Percentiles rank a stretch among this genome's conserved stretches.
Conservation (phyloP, 164 flowering plant genomes). For the Amborella trichopoda region DNA sequence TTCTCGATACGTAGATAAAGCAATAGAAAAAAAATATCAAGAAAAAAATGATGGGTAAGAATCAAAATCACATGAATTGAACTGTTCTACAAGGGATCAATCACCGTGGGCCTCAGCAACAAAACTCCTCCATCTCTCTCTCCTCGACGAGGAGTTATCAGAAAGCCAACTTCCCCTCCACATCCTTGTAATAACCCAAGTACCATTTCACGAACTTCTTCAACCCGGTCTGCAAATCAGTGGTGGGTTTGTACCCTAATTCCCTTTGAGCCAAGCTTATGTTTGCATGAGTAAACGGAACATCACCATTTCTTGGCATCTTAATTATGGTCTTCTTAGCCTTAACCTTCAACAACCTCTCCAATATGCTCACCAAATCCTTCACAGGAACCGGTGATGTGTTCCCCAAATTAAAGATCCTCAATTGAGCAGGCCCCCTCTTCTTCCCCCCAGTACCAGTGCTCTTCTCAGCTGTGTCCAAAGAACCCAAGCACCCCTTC, state of each 20-base stretch:
- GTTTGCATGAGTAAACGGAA: slow-evolving; percentile 82
- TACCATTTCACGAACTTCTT: slow-evolving; percentile 80
- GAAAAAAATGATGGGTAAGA: no score
- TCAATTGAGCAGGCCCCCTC: slow-evolving; percentile 66
- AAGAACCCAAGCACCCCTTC: slow-evolving; percentile 48
- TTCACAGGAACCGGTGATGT: slow-evolving; percentile 72
- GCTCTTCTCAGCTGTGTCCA: slow-evolving; percentile 72
- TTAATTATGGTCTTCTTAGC: slow-evolving; percentile 59
- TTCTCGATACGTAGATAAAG: no score
- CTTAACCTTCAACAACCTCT: slow-evolving; percentile 70
- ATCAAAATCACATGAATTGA: no score
- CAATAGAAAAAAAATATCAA: no score
- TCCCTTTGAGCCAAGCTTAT: slow-evolving; percentile 73
- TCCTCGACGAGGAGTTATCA: no score
- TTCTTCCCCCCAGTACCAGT: slow-evolving; percentile 94
- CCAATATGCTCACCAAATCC: slow-evolving; percentile 73
- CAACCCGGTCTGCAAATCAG: slow-evolving; percentile 82
- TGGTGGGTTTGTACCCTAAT: slow-evolving; percentile 77
- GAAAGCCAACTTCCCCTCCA: slow-evolving; percentile 61
- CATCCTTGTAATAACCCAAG: slow-evolving; percentile 38
- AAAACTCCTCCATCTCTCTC: no score
- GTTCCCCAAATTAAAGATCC: slow-evolving; percentile 77
- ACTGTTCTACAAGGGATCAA: no score
- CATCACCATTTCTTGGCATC: slow-evolving; percentile 94
- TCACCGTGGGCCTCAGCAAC: no score